phyloP scores from a whole-genome alignment of 1,284 basidiomycete species.

The Mycosarcoma maydis region DNA sequence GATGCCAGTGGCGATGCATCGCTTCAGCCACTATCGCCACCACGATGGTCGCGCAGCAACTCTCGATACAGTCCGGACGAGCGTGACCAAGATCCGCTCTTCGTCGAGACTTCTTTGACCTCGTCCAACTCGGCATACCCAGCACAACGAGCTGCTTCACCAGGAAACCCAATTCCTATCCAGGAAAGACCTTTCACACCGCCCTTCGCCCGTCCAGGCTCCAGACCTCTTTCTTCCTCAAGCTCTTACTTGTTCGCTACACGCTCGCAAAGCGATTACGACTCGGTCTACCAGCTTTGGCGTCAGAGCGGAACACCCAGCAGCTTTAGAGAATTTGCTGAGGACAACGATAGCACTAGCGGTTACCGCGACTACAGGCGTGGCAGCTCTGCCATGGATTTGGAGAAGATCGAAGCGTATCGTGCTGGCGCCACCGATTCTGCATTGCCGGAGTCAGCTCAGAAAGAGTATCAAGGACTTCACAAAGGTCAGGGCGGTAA shows the following conservation, averaged over 20 bases:
- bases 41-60: constrained; percentile 19
- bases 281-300: constrained; percentile 51
- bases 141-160: background rate
- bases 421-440: constrained; percentile 10
- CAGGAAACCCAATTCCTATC: constrained; percentile 5
- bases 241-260: constrained; percentile 42
- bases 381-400: constrained; percentile 8
- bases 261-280: constrained; percentile 46
- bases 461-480: constrained; percentile 4
- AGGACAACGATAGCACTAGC: constrained; percentile 12
- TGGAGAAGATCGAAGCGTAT: constrained; percentile 41
- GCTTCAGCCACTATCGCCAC: constrained; percentile 16
- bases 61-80: constrained; percentile 20
- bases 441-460: background rate
- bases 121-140: constrained; percentile 18
- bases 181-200: constrained; percentile 26
- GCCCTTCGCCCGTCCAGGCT: constrained; percentile 11
- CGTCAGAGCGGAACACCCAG: constrained; percentile 27
- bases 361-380: constrained; percentile 10
- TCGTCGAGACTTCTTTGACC: background rate
- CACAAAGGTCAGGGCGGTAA: constrained; percentile 25
- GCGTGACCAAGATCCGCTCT: constrained; percentile 5
- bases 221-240: constrained; percentile 23
- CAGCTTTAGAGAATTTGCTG: constrained; percentile 22
- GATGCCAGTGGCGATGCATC: constrained; percentile 23